phyloP scores from a whole-genome alignment of 192 early-diverging fungal species.

The Coemansia sp. region DNA sequence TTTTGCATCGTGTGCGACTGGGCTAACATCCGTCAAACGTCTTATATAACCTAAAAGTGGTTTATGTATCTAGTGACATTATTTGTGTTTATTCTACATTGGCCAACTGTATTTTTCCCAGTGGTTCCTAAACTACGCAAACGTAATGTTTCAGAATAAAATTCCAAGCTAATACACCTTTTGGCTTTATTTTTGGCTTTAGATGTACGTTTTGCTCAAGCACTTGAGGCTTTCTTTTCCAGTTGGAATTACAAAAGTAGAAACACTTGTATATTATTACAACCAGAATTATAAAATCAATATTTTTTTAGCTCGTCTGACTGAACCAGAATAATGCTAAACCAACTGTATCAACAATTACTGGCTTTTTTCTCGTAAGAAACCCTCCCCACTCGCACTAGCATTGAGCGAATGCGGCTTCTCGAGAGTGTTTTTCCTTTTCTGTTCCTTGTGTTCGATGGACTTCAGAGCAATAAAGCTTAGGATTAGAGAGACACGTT shows the following conservation, averaged over 20 bases:
- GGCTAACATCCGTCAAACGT: background rate
- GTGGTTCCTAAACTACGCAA: background rate
- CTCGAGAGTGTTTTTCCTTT: no score
- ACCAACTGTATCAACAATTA: constrained; percentile 4
- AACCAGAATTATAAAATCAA: no score
- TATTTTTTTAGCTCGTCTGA: background rate
- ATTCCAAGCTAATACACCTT: background rate
- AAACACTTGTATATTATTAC: background rate
- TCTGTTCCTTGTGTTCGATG: no score
- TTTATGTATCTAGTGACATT: background rate
- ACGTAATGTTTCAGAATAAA: background rate
- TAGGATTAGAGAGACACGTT: no score
- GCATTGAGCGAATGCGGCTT: background rate
- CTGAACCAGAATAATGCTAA: constrained; percentile 5
- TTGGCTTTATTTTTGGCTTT: no score
- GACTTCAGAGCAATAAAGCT: no score
- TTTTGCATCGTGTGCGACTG: background rate
- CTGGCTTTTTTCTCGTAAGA: background rate
- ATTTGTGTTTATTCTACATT: background rate
- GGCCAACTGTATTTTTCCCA: background rate
- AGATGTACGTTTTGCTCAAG: background rate
- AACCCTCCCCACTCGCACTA: background rate
- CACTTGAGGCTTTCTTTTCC: background rate
- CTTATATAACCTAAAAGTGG: background rate
- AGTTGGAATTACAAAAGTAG: background rate